A percentile compares a stretch with the other conserved stretches of the same genome.
Evolutionary conservation across 768 basidiomycete genomes (phyloP).

Genomic region (Lactarius vividus): DNA sequence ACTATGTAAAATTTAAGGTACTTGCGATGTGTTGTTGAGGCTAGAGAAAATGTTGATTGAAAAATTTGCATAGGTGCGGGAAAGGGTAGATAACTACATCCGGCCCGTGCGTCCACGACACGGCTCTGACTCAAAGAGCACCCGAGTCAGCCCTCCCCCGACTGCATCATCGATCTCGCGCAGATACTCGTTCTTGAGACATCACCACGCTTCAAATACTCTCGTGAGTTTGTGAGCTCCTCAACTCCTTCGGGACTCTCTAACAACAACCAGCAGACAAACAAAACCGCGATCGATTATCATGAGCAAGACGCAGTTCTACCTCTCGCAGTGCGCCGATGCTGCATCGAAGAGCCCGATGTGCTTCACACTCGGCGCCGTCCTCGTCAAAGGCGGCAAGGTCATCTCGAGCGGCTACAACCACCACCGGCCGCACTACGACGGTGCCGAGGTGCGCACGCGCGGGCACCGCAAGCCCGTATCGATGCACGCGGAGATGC

Average conservation of each 20-base stretch:
- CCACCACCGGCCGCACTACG: slow-evolving; percentile 53
- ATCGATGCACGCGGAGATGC: slow-evolving; percentile 65
- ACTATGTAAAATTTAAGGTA: too few species aligned
- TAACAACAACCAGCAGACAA: neutral
- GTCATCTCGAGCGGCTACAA: slow-evolving; percentile 52
- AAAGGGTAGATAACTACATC: too few species aligned
- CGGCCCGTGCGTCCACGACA: neutral
- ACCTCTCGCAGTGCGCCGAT: slow-evolving; percentile 49
- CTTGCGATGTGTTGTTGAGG: too few species aligned
- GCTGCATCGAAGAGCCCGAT: slow-evolving; percentile 51
- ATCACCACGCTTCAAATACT: neutral
- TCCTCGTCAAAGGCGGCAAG: slow-evolving; percentile 55
- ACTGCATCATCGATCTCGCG: neutral
- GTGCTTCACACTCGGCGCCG: slow-evolving; percentile 48
- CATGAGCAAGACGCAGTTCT: slow-evolving; percentile 51
- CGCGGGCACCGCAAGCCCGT: slow-evolving; percentile 43
- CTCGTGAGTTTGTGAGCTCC: neutral
- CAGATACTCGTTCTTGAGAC: neutral
- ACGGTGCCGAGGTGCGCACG: slow-evolving; percentile 41
- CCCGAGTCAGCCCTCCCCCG: neutral
- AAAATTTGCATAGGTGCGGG: too few species aligned
- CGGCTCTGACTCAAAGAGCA: neutral
- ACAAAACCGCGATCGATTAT: slow-evolving; percentile 8
- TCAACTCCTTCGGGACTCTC: neutral
- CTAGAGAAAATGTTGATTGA: too few species aligned